Percentiles rank a stretch among this genome's conserved stretches.
These are phyloP conservation scores for Penicillium sclerotigenum DNA, from an alignment of 2,329 filamentous ascomycete genomes.

Conservation along the genomic window DNA sequence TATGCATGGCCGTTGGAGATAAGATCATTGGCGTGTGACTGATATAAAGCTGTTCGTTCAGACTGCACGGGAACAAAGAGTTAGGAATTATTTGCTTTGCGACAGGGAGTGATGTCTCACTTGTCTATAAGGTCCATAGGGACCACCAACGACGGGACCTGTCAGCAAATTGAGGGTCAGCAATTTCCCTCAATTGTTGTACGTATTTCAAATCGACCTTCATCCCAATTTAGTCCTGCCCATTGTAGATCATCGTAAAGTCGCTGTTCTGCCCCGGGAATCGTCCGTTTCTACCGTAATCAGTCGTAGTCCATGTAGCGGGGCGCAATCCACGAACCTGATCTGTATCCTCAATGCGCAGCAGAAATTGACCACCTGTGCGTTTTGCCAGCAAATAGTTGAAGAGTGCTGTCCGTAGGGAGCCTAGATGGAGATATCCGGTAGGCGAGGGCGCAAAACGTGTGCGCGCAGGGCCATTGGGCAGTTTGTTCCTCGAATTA, in stretches of 20 bases:
- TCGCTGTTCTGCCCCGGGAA: constrained; percentile 72
- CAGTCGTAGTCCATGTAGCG: constrained; percentile 22
- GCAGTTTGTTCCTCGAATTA: constrained; percentile 38
- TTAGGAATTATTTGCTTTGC: constrained; percentile 1
- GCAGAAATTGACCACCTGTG: constrained; percentile 83
- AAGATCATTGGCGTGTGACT: constrained; percentile 65
- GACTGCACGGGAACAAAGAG: constrained; percentile 53
- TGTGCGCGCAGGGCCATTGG: constrained; percentile 64
- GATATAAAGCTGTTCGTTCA: constrained; percentile 71
- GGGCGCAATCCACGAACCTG: constrained; percentile 55
- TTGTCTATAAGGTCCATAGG: constrained; percentile 81
- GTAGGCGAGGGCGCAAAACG: constrained; percentile 96
- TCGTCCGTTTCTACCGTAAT: constrained; percentile 67
- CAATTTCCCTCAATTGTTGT: constrained; percentile 1
- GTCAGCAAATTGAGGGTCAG: constrained; percentile 4
- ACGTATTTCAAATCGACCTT: constrained; percentile 55
- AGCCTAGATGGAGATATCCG: constrained; percentile 88
- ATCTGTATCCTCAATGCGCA: constrained; percentile 94
- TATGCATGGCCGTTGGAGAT: constrained; percentile 74
- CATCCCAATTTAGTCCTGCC: constrained; percentile 90
- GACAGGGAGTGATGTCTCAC: constrained; percentile 42
- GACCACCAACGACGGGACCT: constrained; percentile 78
- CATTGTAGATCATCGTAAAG: constrained; percentile 79
- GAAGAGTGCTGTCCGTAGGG: constrained; percentile 87
- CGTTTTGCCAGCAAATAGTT: constrained; percentile 88